Base-by-base conservation (phyloP, 768 basidiomycete genomes). In the Leccinum incarnatum region DNA sequence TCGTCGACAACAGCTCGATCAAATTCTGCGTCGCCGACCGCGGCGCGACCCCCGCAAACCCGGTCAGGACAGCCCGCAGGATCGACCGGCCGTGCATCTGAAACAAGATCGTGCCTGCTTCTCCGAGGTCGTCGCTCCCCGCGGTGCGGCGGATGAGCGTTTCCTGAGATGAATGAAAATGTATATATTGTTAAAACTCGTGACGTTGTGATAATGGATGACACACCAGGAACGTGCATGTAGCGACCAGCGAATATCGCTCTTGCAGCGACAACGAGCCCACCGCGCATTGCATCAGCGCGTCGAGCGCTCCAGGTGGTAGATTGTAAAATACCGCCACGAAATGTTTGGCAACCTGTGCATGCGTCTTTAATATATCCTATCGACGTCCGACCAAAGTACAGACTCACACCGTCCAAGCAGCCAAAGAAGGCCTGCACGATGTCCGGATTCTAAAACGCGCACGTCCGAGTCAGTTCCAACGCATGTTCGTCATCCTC, bases 351-450 rank as follows among this genome's bases (percentile, higher is more conserved):
- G 84, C 84, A 46, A 76, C 69, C 76, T 76, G 21, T 53, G 45
- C 57, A 57, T 3, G 15, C 23, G 23, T 23, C 5, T 23, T 60
- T 21, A 55, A 55, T 32, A 36, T 19, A 51, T 42, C 40, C n/a
- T 10, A 27, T 4, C 37, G 7, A 36, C 48, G 29, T 45, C 46
- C 48, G 36, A 46, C 46, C 56, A 49, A 29, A 21, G 7, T 23
- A 34, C 29, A 27, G 17, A 77, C 82, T 50, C 60, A 91, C 91
- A 48, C 83, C 81, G 48, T 93, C 91, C 78, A 91, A 81, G 68
- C 86, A 95, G 9, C 80, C 80, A 73, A 95, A 96, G 72, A 95
- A 95, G 25, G 86, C 86, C 68, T 94, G 93, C 15, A 93, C 91
- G 27, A 96, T 83, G 69, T 96, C 95, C 0, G 95, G 94, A 67